Base-by-base conservation (phyloP, 2,329 filamentous ascomycete species). In the Penicillium concentricum region DNA sequence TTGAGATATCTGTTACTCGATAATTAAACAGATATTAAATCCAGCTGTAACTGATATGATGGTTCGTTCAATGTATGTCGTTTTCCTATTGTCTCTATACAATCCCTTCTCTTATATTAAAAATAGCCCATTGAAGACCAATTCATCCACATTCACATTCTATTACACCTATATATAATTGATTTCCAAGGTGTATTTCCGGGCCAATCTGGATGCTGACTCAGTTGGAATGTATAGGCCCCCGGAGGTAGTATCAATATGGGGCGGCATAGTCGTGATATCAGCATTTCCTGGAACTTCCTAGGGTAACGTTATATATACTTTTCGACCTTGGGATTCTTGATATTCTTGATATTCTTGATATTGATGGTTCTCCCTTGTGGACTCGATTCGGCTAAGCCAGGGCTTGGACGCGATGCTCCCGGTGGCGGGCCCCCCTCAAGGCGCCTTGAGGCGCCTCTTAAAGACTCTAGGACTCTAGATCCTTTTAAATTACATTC, bases 371-470 rank as follows among this genome's bases (percentile, higher is more conserved):
- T 13, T 32, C 30, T 32, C 30, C 13, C 30, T 32, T 32, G 30
- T 32, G 30, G 30, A 53, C 7, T 42, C 4, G n/a, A 26, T 54
- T 54, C 51, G 51, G 44, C 13, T 54, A 54, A 50, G 44, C 51
- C 51, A 54, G 51, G 51, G 51, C 44, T 48, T 54, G 51, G 51
- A 49, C 51, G 20, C 44, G 35, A 48, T 49, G 22, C 51, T 46
- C 51, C 50, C 24, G 41, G 32, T 30, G 38, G n/a, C n/a, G n/a
- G n/a, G 28, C 30, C 30, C 30, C 30, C 20, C 51, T 48, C 41
- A 26, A 47, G 32, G 28, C 28, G 15, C 18, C 13, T 32, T 15
- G 4, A 10, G 28, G 28, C 12, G 30, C 30, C 28, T 10, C 10
- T 30, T n/a, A n/a, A 32, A 5, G 30, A 15, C 18, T 53, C 30